These are phyloP conservation scores for Heliamphora pulchella DNA, from an alignment of 179 eudicot species.

Conservation along the genomic window DNA sequence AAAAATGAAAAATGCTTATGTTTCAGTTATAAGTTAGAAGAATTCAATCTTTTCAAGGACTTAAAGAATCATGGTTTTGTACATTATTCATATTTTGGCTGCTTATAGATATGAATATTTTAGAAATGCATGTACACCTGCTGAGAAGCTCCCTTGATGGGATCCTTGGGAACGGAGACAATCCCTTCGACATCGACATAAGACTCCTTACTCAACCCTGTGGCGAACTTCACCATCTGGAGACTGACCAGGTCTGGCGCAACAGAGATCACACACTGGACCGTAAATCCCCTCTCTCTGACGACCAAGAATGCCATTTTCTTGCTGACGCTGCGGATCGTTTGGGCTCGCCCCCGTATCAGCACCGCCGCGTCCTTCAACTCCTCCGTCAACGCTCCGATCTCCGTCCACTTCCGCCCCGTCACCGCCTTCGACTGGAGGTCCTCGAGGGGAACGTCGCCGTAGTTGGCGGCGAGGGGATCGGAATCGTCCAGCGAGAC, in stretches of 20 bases:
- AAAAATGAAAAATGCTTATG: not conserved
- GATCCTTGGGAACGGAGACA: constrained; percentile 44
- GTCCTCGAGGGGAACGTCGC: constrained; percentile 47
- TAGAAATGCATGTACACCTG: constrained; percentile 34
- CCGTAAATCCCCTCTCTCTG: constrained; percentile 51
- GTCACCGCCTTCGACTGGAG: constrained; percentile 56
- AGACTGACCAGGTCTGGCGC: constrained; percentile 46
- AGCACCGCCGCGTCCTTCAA: constrained; percentile 42
- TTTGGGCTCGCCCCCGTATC: constrained; percentile 59
- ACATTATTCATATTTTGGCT: too few relatives aligned
- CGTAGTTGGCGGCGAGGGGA: constrained; percentile 56
- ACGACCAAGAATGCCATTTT: constrained; percentile 77
- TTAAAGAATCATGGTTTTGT: too few relatives aligned
- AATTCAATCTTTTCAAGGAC: not conserved
- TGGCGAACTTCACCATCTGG: constrained; percentile 69
- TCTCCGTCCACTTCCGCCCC: constrained; percentile 49
- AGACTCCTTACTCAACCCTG: constrained; percentile 48
- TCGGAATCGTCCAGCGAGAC: constrained; percentile 41
- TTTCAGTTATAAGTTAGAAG: too few relatives aligned
- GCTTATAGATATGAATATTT: too few relatives aligned
- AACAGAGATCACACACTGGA: constrained; percentile 73
- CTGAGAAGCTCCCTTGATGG: constrained; percentile 54
- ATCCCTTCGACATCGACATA: constrained; percentile 54
- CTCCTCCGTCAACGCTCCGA: constrained; percentile 31
- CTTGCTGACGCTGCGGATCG: constrained; percentile 71